Evolutionary conservation across 345 rosid species (phyloP).

Genomic region (Streptanthus diversifolius): DNA sequence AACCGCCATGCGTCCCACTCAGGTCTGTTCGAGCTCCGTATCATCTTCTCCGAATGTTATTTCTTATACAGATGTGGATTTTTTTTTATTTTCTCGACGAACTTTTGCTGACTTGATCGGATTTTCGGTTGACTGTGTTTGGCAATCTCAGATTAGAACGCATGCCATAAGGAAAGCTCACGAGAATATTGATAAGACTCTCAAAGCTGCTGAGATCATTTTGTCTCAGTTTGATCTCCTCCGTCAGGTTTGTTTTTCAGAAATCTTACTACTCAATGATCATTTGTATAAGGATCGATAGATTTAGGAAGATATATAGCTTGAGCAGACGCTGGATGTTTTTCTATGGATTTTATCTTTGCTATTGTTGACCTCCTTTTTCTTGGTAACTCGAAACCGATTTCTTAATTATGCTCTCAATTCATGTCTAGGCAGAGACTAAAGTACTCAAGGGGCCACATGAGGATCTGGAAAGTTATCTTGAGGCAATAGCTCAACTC

Average conservation of each 20-base stretch:
- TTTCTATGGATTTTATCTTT: not conserved
- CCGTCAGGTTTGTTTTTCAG: conserved; percentile 61
- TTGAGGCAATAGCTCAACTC: conserved; percentile 84
- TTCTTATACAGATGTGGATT: conserved; percentile 1
- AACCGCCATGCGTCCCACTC: conserved; percentile 99
- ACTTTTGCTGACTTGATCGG: conserved; percentile 17
- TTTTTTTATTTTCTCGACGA: no score
- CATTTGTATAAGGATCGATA: not conserved
- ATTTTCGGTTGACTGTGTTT: conserved; percentile 31
- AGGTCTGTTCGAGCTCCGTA: conserved; percentile 44
- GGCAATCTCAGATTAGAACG: conserved; percentile 66
- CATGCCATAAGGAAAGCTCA: conserved; percentile 95
- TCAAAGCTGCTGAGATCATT: conserved; percentile 82
- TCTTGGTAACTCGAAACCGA: not conserved
- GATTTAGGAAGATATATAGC: no score
- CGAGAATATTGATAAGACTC: conserved; percentile 91
- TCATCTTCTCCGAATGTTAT: not conserved
- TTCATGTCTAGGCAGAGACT: conserved; percentile 74
- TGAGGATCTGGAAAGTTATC: conserved; percentile 87
- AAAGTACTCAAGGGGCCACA: conserved; percentile 93
- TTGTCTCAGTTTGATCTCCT: conserved; percentile 75
- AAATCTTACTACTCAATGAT: conserved; percentile 7
- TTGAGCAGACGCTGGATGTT: no score
- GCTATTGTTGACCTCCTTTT: not conserved
- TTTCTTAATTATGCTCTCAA: conserved; percentile 13